phyloP scores from a whole-genome alignment of 2,329 filamentous ascomycete species.

The Chaetoscypha palmicola region DNA sequence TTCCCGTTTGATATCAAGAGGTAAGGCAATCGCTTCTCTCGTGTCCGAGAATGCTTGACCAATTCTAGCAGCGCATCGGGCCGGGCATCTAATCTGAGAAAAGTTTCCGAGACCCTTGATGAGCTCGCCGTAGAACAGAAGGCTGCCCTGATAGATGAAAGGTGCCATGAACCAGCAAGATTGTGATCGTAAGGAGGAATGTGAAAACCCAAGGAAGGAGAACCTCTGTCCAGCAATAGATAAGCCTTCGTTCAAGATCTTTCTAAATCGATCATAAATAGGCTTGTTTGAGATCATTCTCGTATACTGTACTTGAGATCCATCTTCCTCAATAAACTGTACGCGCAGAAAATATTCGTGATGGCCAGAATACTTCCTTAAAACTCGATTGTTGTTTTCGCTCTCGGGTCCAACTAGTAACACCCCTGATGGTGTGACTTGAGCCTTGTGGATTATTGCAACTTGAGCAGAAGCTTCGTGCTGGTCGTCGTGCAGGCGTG shows the following conservation, averaged over 20 bases:
- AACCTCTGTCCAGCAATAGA: slow-evolving; percentile 56
- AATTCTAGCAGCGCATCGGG: slow-evolving; percentile 52
- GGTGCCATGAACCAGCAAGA: slow-evolving; percentile 60
- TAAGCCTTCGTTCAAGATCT: slow-evolving; percentile 52
- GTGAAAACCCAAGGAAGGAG: slow-evolving; percentile 68
- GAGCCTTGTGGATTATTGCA: slow-evolving; percentile 21
- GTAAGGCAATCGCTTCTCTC: slow-evolving; percentile 50
- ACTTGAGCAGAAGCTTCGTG: slow-evolving; percentile 14
- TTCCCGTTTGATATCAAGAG: slow-evolving; percentile 26
- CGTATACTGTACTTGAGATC: slow-evolving; percentile 55
- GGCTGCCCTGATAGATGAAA: slow-evolving; percentile 32
- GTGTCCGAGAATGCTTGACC: slow-evolving; percentile 71
- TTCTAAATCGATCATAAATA: slow-evolving; percentile 51
- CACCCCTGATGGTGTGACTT: slow-evolving; percentile 52
- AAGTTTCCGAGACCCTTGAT: slow-evolving; percentile 44
- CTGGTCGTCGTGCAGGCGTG: slow-evolving; percentile 26
- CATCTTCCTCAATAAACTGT: slow-evolving; percentile 67
- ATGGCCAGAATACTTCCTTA: slow-evolving; percentile 55
- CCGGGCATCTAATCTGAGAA: slow-evolving; percentile 42
- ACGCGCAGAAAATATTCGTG: slow-evolving; percentile 63
- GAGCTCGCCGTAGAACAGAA: slow-evolving; percentile 33
- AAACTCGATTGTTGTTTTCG: slow-evolving; percentile 62
- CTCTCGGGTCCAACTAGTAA: slow-evolving; percentile 53
- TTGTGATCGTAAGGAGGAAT: slow-evolving; percentile 67
- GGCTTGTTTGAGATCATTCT: slow-evolving; percentile 43